Percentiles rank a stretch among this genome's conserved stretches.
Evolutionary conservation across 805 yeast species (phyloP).

Genomic region (Yarrowia porcina): DNA sequence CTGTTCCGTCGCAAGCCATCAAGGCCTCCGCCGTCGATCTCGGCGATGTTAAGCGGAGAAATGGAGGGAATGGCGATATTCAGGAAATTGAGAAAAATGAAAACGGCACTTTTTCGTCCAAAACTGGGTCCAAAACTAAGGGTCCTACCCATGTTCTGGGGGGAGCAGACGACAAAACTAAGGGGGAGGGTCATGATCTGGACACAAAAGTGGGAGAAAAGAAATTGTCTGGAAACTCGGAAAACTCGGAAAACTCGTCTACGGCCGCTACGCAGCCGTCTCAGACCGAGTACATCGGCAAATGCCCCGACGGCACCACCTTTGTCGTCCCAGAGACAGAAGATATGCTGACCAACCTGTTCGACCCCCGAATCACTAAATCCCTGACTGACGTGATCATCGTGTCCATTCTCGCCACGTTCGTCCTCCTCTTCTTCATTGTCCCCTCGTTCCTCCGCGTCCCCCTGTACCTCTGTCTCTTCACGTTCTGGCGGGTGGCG

Average conservation of each 20-base stretch:
- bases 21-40: conserved; percentile 8
- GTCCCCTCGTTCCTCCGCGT: conserved; percentile 36
- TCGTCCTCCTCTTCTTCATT: conserved; percentile 35
- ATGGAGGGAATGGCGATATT: too few relatives aligned
- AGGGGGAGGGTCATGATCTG: too few relatives aligned
- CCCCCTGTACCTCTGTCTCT: conserved; percentile 50
- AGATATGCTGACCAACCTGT: conserved; percentile 78
- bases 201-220: background rate
- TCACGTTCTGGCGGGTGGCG: conserved; percentile 68
- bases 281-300: conserved; percentile 32
- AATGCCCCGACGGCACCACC: conserved; percentile 37
- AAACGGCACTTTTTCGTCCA: too few relatives aligned
- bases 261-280: too few relatives aligned
- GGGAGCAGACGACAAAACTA: too few relatives aligned
- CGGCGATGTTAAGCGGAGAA: background rate
- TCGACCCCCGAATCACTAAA: conserved; percentile 71
- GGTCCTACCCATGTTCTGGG: too few relatives aligned
- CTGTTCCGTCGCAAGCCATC: conserved; percentile 17
- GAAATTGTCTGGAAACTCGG: too few relatives aligned
- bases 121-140: too few relatives aligned
- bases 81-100: too few relatives aligned
- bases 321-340: conserved; percentile 58
- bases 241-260: too few relatives aligned
- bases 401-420: conserved; percentile 44
- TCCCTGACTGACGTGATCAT: conserved; percentile 64